Evolutionary conservation across 331 rosid genomes (phyloP), one percentile per base, ranked within the genome.

Genomic region (Quercus lobata): DNA sequence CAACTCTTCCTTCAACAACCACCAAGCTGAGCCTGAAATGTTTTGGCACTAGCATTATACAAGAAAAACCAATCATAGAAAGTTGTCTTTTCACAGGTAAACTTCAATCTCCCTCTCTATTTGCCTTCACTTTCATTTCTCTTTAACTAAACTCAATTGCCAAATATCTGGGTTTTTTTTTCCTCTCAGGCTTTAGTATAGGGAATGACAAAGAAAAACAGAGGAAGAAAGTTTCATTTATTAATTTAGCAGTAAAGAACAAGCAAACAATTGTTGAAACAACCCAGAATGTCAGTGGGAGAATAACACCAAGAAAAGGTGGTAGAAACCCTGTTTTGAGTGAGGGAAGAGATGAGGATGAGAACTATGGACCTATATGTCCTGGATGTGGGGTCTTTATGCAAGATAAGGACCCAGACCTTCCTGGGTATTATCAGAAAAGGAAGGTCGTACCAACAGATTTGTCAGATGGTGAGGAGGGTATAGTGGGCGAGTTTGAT

Each of bases 321-420:
- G 60, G 89, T 65, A 75, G 80, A 70, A 89, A 70, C 53, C 89
- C 90, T 0, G 21, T 94, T 72, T 73, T 92, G 83, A 92, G 97
- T 79, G 98, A 94, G 81, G 97, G 98, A 11, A 90, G 98, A 82
- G 97, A 94, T 76, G 97, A 87, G 79, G 97, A 94, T 77, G 97
- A 92, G 80, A 82, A 72, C 68, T 80, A 76, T 80, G 98, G 95
- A 12, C 90, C 85, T 46, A 80, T 92, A 71, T 94, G 97, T 82
- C 97, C 97, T 56, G 98, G 98, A n/a, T 94, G 98, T 88, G 98
- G 98, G 62, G 91, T 94, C 61, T 94, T 88, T 71, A 87, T 94
- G 97, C 98, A 92, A 87, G 92, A 92, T 83, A 73, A 83, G 52
- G 90, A 91, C 77, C 88, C 88, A 54, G 79, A 92, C 71, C 84